Base-by-base conservation (phyloP, 768 basidiomycete genomes). In the Mycena belliarum region DNA sequence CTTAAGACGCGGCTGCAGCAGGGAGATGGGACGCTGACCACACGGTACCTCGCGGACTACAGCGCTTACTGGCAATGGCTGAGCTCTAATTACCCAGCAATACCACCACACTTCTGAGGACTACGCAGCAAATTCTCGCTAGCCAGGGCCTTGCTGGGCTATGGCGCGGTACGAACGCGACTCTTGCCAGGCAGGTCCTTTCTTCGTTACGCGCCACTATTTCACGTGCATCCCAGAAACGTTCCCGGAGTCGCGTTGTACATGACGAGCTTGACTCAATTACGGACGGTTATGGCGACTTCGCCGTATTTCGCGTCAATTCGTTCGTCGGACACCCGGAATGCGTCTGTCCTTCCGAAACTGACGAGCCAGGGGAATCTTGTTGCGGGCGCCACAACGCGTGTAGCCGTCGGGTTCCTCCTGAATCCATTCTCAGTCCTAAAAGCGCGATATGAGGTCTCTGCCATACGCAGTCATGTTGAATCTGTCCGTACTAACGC, bases 1-100 rank as follows among this genome's bases (percentile, higher is more conserved):
- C 72, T 97, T 63, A 97, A 97, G 74, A 96, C 95, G n/a, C 82
- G 94, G 45, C 68, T 95, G 63, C 94, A 95, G 69, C 93, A 95
- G 72, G 85, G 85, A 51, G 88, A 90, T 70, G 80, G 80, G 7
- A 66, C 60, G 28, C 40, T 74, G 37, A 68, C 62, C 35, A 66
- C 70, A 65, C 69, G 73, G 82, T 80, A 65, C 24, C 23, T 7
- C 29, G 6, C 29, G n/a, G n/a, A n/a, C n/a, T 6, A 32, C 29
- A 28, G 52, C n/a, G 21, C 44, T 35, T 47, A 25, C 21, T 42
- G 15, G 43, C 33, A 45, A 54, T 24, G 35, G 57, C 38, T 54
- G 48, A 32, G 12, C 25, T 35, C 12, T 12, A 28, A 37, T 55
- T 54, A 59, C 26, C 48, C 43, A 75, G 75, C 46, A 75, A 76